These are phyloP conservation scores for Backusella mclennaniae DNA, from an alignment of 192 early-diverging fungal species.

Conservation along the genomic window DNA sequence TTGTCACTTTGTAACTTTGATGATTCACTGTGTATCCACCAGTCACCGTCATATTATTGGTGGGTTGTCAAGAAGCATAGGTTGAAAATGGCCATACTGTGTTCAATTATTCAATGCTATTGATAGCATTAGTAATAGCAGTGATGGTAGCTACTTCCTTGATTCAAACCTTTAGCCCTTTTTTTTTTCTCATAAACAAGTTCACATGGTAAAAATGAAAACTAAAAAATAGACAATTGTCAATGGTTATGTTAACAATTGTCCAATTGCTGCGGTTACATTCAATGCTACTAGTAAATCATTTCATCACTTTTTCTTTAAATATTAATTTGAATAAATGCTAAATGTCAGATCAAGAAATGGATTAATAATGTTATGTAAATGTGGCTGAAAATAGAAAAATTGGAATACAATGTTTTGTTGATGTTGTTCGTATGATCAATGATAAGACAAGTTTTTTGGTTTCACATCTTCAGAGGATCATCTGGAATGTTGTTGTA, in stretches of 20 bases:
- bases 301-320: background rate
- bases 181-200: background rate
- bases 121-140: too few species aligned
- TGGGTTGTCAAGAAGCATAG: background rate
- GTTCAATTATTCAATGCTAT: too few species aligned
- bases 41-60: background rate
- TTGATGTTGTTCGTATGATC: background rate
- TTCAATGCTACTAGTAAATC: background rate
- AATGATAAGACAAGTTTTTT: background rate
- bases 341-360: background rate
- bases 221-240: background rate
- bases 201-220: background rate
- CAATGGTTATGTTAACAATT: background rate
- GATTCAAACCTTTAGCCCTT: background rate
- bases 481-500: background rate
- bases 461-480: background rate
- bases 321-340: background rate
- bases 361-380: background rate
- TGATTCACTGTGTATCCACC: background rate
- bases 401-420: background rate
- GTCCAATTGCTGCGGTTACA: background rate
- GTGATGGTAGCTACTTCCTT: background rate
- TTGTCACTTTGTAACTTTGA: background rate
- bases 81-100: background rate
- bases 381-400: background rate